phyloP scores from a whole-genome alignment of 1,139 yeast genomes.

The Kurtzmaniella quercitrusa region DNA sequence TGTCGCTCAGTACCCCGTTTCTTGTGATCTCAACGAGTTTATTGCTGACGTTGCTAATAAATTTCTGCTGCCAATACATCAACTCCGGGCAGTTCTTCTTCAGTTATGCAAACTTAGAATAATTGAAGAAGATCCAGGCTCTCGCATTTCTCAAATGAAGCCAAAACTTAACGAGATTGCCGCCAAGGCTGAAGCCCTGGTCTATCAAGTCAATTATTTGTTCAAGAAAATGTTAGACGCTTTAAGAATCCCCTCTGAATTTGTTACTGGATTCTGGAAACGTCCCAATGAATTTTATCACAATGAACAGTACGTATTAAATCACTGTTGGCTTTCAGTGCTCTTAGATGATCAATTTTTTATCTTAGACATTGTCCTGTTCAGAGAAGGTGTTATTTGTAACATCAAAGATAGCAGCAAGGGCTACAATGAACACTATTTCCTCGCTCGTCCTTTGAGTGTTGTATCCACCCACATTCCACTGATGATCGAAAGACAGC shows the following conservation, averaged over 20 bases:
- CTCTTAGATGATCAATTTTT: slow-evolving; percentile 73
- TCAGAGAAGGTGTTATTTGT: slow-evolving; percentile 34
- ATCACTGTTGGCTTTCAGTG: slow-evolving; percentile 89
- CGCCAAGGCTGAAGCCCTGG: slow-evolving; percentile 43
- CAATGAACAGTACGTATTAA: slow-evolving; percentile 53
- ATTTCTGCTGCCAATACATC: slow-evolving; percentile 32
- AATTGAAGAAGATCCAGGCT: slow-evolving; percentile 30
- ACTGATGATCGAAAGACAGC: slow-evolving; percentile 71
- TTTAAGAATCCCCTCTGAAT: slow-evolving; percentile 68
- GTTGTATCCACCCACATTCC: slow-evolving; percentile 87
- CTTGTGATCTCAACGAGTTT: slow-evolving; percentile 38
- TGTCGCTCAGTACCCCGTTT: slow-evolving; percentile 25
- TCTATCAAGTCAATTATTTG: slow-evolving; percentile 73
- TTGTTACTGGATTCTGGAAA: slow-evolving; percentile 80
- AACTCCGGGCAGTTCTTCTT: slow-evolving; percentile 35
- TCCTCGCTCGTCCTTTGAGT: slow-evolving; percentile 70
- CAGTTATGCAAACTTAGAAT: slow-evolving; percentile 40
- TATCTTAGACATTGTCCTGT: slow-evolving; percentile 56
- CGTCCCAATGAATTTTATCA: slow-evolving; percentile 61
- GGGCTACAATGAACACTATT: slow-evolving; percentile 54
- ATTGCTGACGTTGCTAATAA: slow-evolving; percentile 45
- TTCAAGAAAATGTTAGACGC: slow-evolving; percentile 71
- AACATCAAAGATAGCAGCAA: slow-evolving; percentile 21
- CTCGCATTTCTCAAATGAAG: slow-evolving; percentile 36
- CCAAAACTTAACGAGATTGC: slow-evolving; percentile 40